Conservation (phyloP, 2,329 filamentous ascomycete genomes). For the Aspergillus versicolor region DNA sequence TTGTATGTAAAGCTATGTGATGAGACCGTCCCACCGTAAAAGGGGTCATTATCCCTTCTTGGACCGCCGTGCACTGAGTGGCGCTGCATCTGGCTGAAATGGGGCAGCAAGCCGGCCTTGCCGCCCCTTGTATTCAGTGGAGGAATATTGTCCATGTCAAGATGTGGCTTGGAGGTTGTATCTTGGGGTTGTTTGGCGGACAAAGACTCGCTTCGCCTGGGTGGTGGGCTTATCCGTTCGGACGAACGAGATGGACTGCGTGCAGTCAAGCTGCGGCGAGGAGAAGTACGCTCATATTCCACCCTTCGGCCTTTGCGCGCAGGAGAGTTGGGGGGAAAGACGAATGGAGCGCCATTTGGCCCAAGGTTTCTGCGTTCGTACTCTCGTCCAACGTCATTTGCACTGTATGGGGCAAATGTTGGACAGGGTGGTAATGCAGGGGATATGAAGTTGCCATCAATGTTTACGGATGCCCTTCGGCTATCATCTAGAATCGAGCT, state of each 20-base stretch:
- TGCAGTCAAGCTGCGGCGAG: constrained; percentile 37
- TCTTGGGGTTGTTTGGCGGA: constrained; percentile 22
- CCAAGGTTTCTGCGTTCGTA: constrained; percentile 29
- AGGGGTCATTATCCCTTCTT: constrained; percentile 26
- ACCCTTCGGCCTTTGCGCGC: constrained; percentile 23
- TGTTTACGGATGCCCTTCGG: constrained; percentile 25
- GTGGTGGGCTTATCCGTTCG: constrained; percentile 25
- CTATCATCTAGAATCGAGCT: constrained; percentile 40
- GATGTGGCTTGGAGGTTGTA: constrained; percentile 14
- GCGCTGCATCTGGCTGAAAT: constrained; percentile 27
- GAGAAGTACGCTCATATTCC: constrained; percentile 24
- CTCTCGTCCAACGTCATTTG: constrained; percentile 36
- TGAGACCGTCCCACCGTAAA: constrained; percentile 21
- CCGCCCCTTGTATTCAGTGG: constrained; percentile 9
- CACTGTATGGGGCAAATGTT: constrained; percentile 37
- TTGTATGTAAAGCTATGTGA: constrained; percentile 20
- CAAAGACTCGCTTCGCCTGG: constrained; percentile 33
- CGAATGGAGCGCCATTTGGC: constrained; percentile 25
- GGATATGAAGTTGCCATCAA: constrained; percentile 30
- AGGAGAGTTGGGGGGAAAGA: constrained; percentile 27
- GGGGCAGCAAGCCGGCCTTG: constrained; percentile 17
- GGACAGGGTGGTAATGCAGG: constrained; percentile 34
- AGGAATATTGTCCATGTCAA: constrained; percentile 18
- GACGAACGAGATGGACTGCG: constrained; percentile 27
- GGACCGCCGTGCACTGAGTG: constrained; percentile 22